phyloP scores from a whole-genome alignment of 2,329 filamentous ascomycete genomes.

The Metarhizium brunneum region DNA sequence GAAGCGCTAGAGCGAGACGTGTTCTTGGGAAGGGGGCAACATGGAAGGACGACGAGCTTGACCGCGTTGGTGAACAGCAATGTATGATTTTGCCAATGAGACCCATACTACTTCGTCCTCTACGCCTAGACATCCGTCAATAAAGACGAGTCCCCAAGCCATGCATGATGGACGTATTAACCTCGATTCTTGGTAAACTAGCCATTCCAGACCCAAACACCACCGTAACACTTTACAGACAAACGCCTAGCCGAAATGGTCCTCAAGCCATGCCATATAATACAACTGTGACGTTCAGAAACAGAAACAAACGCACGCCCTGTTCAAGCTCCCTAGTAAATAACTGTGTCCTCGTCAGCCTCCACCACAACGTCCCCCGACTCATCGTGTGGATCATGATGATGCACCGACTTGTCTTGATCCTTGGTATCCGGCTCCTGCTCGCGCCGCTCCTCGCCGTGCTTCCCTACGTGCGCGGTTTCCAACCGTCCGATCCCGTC shows the following conservation, averaged over 20 bases:
- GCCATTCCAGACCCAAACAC: not conserved
- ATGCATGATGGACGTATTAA: not conserved
- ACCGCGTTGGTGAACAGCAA: too few species aligned
- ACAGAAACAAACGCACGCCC: not conserved
- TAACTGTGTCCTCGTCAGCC: slow-evolving; percentile 82
- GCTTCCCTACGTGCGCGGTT: not conserved
- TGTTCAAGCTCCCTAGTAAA: slow-evolving; percentile 53
- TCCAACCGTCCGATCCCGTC: slow-evolving; percentile 16
- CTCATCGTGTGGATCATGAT: slow-evolving; percentile 53
- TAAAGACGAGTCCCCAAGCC: not conserved
- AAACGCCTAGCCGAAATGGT: not conserved
- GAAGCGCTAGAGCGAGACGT: too few species aligned
- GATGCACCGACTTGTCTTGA: not conserved
- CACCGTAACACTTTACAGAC: not conserved
- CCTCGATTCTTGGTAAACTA: not conserved
- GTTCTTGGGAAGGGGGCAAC: too few species aligned
- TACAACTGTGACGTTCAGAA: not conserved
- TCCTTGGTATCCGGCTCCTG: not conserved
- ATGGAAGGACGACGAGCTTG: too few species aligned
- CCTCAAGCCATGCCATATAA: not conserved
- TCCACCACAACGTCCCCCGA: slow-evolving; percentile 71
- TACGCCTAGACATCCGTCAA: too few species aligned
- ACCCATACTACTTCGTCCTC: too few species aligned
- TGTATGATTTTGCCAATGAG: too few species aligned
- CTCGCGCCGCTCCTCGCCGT: not conserved